A percentile compares a stretch with the other conserved stretches of the same genome.
Evolutionary conservation across 2,329 filamentous ascomycete genomes (phyloP).

Genomic region (Paracamarosporium sp.): DNA sequence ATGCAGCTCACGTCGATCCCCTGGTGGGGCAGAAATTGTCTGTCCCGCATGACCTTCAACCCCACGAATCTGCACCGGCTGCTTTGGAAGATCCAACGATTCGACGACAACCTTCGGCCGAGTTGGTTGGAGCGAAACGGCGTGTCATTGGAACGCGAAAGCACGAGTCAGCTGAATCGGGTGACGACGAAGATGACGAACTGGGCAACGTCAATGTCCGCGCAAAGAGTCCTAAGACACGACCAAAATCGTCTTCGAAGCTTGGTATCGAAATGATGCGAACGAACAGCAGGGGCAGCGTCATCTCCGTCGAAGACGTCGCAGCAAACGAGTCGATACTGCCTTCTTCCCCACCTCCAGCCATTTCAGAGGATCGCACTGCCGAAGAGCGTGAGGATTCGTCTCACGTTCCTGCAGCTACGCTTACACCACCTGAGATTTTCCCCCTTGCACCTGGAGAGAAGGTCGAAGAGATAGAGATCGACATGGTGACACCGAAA

Average conservation of each 20-base stretch:
- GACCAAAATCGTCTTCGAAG: constrained; percentile 69
- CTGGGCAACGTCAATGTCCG: constrained; percentile 66
- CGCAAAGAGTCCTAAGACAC: constrained; percentile 57
- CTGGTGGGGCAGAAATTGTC: constrained; percentile 35
- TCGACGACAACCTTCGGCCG: constrained; percentile 71
- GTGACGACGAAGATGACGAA: constrained; percentile 95
- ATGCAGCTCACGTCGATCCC: constrained; percentile 54
- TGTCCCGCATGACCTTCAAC: constrained; percentile 43
- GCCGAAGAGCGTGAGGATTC: constrained; percentile 42
- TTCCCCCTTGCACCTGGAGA: constrained; percentile 55
- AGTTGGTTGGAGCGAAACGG: constrained; percentile 76
- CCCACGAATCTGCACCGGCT: constrained; percentile 64
- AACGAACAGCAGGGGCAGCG: constrained; percentile 90
- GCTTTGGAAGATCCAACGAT: constrained; percentile 59
- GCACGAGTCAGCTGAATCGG: constrained; percentile 81
- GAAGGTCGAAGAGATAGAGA: constrained; percentile 43
- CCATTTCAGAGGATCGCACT: constrained; percentile 49
- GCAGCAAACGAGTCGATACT: constrained; percentile 40
- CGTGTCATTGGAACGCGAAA: constrained; percentile 76
- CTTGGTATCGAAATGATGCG: constrained; percentile 98
- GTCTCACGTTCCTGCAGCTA: constrained; percentile 34
- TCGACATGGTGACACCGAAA: constrained; percentile 49
- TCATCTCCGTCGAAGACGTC: constrained; percentile 57
- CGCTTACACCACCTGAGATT: constrained; percentile 59
- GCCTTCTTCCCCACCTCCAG: constrained; percentile 47